Evolutionary conservation across 345 rosid genomes (phyloP).

Genomic region (Salix caprea): DNA sequence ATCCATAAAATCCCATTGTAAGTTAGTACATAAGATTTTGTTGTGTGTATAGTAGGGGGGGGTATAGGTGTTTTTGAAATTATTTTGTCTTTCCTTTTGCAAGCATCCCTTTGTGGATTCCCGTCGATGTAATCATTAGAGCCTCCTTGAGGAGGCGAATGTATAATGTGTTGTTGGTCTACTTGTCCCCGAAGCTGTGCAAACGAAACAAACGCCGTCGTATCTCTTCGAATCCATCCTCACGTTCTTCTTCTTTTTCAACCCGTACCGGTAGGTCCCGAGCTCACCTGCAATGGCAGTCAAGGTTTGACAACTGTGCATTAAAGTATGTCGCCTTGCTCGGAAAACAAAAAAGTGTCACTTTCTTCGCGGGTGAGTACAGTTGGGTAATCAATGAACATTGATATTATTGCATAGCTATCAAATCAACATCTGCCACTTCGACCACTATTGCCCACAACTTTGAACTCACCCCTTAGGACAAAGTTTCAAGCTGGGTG

Average conservation of each 20-base stretch:
- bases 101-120: conserved; percentile 9
- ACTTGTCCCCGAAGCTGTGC: conserved; percentile 3
- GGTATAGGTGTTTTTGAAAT: conserved; percentile 27
- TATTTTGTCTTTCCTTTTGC: not conserved
- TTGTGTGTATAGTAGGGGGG: conserved; percentile 15
- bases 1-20: conserved; percentile 24
- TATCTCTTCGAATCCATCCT: not conserved
- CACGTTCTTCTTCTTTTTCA: not conserved
- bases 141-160: conserved; percentile 9
- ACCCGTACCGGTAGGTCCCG: too few relatives aligned
- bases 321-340: too few relatives aligned
- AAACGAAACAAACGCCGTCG: not conserved
- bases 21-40: conserved; percentile 41
- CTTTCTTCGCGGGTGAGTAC: too few relatives aligned
- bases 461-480: too few relatives aligned
- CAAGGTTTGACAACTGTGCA: too few relatives aligned
- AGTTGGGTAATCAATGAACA: too few relatives aligned
- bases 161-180: conserved; percentile 14
- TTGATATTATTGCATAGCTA: too few relatives aligned
- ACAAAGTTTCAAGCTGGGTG: too few relatives aligned
- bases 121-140: conserved; percentile 9
- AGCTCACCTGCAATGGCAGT: too few relatives aligned
- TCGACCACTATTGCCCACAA: too few relatives aligned
- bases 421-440: too few relatives aligned
- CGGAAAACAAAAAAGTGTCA: too few relatives aligned